phyloP scores from a whole-genome alignment of 2,329 filamentous ascomycete species.

The Plectosphaerella cucumerina region DNA sequence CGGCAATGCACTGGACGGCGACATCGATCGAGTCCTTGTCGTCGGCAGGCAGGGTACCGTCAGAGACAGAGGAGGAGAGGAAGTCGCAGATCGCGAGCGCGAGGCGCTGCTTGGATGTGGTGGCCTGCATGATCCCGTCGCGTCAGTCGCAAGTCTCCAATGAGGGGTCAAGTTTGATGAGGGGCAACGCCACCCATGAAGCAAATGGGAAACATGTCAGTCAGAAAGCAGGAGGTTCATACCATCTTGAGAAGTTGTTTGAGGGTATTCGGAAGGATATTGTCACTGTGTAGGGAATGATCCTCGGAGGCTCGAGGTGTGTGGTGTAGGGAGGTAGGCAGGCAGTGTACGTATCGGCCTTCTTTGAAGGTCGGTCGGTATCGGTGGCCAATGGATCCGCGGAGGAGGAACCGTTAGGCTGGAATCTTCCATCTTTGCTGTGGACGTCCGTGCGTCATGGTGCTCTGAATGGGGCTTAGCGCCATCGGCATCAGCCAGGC shows the following conservation, averaged over 20 bases:
- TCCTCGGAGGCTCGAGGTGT: too few species aligned
- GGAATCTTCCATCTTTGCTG: slow-evolving; percentile 11
- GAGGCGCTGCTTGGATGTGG: slow-evolving; percentile 71
- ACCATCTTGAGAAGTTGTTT: slow-evolving; percentile 8
- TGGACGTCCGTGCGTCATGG: neutral
- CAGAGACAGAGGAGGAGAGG: slow-evolving; percentile 75
- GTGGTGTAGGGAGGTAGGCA: neutral
- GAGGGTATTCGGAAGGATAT: neutral
- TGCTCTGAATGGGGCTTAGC: neutral
- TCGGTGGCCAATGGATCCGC: neutral
- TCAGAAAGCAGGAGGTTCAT: neutral
- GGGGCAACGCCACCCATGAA: slow-evolving; percentile 50
- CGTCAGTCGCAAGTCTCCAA: neutral
- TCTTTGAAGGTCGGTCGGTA: neutral
- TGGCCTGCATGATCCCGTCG: slow-evolving; percentile 24
- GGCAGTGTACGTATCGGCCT: slow-evolving; percentile 14
- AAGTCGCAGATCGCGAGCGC: slow-evolving; percentile 98
- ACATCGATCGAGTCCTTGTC: slow-evolving; percentile 94
- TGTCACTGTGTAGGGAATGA: slow-evolving; percentile 1
- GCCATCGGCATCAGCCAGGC: neutral
- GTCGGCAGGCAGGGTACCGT: slow-evolving; percentile 83
- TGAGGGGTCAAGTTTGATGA: slow-evolving; percentile 25
- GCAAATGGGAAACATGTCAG: neutral
- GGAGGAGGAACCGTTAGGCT: slow-evolving; percentile 9
- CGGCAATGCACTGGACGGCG: slow-evolving; percentile 88